Base-by-base conservation (phyloP, 768 basidiomycete species). In the Kwoniella bestiolae region DNA sequence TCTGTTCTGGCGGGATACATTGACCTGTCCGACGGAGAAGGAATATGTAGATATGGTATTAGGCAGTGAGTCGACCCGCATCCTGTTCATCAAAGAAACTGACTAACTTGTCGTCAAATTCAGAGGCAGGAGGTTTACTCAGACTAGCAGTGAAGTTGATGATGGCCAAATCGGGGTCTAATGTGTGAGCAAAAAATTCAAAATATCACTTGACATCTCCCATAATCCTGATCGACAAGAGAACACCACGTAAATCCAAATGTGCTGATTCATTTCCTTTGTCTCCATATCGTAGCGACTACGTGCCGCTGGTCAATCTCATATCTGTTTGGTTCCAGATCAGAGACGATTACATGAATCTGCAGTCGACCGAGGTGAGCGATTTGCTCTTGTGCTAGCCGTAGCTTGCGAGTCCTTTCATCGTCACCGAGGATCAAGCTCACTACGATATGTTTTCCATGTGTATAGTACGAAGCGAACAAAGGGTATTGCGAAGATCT, bases 21-120 rank as follows among this genome's bases (percentile, higher is more conserved):
- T 98, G 21, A 87, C 85, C 45, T 97, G 95, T 76, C 95, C 95
- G 4, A 91, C 90, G 0, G 95, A 99, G 79, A 90, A 93, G 66
- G 91, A 99, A 73, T 99, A 98, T 74, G 85, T 99, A 38, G 82
- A 85, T 3, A 99, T 99, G 95, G 95, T 98, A 32, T 92, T 94
- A 80, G 91, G 94, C 74, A 99, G 95, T 95, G 75, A 71, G 84
- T 79, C 74, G 47, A 52, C 26, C 25, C 25, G 44, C 21, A 21
- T 18, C 51, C 34, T 23, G 16, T n/a, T n/a, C n/a, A n/a, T n/a
- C n/a, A n/a, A n/a, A n/a, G n/a, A 34, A 46, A 23, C 31, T 31
- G 46, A 28, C 41, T 0, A 31, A 14, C 38, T 46, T 1, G 25
- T 29, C 3, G 23, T 18, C 6, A 0, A 21, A 41, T 14, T 0